Conservation (phyloP, 2,329 filamentous ascomycete species). For the Pyrenochaeta sp. region DNA sequence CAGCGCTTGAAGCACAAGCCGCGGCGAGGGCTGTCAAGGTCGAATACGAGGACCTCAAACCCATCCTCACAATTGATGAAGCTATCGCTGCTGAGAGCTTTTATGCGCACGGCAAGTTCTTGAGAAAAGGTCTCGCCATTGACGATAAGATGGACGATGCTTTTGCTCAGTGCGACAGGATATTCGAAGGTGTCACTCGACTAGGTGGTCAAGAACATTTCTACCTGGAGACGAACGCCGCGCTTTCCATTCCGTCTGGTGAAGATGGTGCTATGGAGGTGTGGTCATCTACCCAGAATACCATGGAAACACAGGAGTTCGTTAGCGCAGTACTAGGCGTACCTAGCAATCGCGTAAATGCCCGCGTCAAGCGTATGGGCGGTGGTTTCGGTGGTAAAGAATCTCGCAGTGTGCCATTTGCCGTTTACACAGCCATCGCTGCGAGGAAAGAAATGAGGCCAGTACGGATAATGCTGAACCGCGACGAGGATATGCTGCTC, state of each 20-base stretch:
- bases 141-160: slow-evolving; percentile 69
- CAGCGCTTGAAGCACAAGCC: slow-evolving; percentile 77
- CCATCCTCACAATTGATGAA: slow-evolving; percentile 91
- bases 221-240: slow-evolving; percentile 91
- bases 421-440: slow-evolving; percentile 81
- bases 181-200: slow-evolving; percentile 81
- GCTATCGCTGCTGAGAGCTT: slow-evolving; percentile 89
- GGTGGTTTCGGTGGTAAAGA: slow-evolving; percentile 97
- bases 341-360: slow-evolving; percentile 85
- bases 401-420: slow-evolving; percentile 82
- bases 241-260: slow-evolving; percentile 81
- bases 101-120: slow-evolving; percentile 78
- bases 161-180: slow-evolving; percentile 78
- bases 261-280: slow-evolving; percentile 96
- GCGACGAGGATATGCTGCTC: slow-evolving; percentile 92
- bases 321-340: slow-evolving; percentile 84
- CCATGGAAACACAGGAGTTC: slow-evolving; percentile 62
- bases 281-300: slow-evolving; percentile 59
- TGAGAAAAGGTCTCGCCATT: slow-evolving; percentile 73
- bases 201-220: slow-evolving; percentile 98
- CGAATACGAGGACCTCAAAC: slow-evolving; percentile 86
- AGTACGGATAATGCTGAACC: slow-evolving; percentile 91
- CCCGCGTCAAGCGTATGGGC: slow-evolving; percentile 87
- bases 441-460: slow-evolving; percentile 84
- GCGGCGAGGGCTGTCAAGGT: slow-evolving; percentile 84